Base-by-base conservation (phyloP, 228 moss, liverwort and hornwort genomes). In the Sphagnum magellanicum region DNA sequence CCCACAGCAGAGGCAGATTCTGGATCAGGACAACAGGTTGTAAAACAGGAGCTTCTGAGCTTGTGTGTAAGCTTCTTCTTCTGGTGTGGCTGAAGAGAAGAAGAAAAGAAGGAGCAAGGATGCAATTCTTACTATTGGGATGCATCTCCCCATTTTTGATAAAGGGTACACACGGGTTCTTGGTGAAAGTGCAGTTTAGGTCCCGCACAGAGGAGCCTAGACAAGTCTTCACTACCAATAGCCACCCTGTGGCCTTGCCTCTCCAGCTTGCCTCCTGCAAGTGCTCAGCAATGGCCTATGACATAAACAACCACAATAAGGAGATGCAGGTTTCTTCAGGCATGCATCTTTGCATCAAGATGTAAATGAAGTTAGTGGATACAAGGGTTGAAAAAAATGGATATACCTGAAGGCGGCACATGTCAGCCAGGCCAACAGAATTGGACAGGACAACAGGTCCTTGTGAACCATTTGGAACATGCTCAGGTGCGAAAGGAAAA, bases 191-290 rank as follows among this genome's bases (percentile, higher is more conserved):
- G 51, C 79, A 75, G 51, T 72, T 53, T 52, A 74, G n/a, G 71
- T 86, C 83, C 64, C 78, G 91, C 52, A 92, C 81, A 6, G 91
- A 92, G 16, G 68, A 74, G 63, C 93, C 98, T 32, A 98, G 84
- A 70, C 89, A 98, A 58, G 98, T 93, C 86, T 90, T 93, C 49
- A 98, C 98, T 11, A 98, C 87, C 65, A 98, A 76, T 14, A 98
- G 72, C 98, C 98, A 98, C 53, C 93, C 93, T 52, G 79, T 84
- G 52, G 86, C 74, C 78, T 81, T 89, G 52, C 69, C 83, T 61
- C 70, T 88, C 59, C 80, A 79, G 49, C 73, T 77, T 53, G 76
- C 75, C 71, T 71, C 60, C 6, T 61, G 63, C 10, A 71, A 81
- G 16, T 97, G 81, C 75, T 96, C 87, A 78, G 86, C 88, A 77